Evolutionary conservation across 495 filamentous ascomycete genomes (phyloP), one percentile per base, ranked within the genome.

Genomic region (Trichoderma gamsii): DNA sequence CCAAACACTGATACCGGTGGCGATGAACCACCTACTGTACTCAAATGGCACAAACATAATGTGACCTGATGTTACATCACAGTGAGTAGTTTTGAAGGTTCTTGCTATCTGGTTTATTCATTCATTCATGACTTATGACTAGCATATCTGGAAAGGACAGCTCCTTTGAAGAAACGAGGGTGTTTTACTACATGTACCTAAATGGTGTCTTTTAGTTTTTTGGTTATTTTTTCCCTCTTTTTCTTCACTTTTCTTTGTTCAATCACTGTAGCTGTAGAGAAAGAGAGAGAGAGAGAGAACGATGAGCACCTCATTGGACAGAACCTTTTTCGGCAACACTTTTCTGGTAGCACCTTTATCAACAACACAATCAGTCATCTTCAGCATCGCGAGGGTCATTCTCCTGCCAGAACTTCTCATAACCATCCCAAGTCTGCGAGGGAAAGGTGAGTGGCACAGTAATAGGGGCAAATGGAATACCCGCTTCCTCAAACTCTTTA

Each of bases 321-420:
- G 4, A 29, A 29, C 29, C 4, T 29, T 29, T 29, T 29, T 4
- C 4, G 29, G 29, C 29, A 38, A 38, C 35, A 38, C 4, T 5
- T 6, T 38, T 7, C 35, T 38, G 35, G 7, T 7, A 38, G 7
- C 35, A 38, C 35, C 35, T 38, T 38, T 38, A 38, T 9, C 35
- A 7, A 38, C 8, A 38, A 9, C 35, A 7, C 35, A 38, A 18
- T 61, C 56, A 61, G 23, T 61, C 56, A 61, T 61, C 56, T 18
- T 61, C 56, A 15, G 56, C 56, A 61, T 61, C 56, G 1, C 56
- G 56, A 15, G 56, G 56, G 8, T 61, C 56, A 61, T 61, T 25
- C 11, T 27, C 25, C 56, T 32, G 32, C 56, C 56, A 61, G 6
- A 29, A 61, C 56, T 61, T 61, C 12, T 61, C 56, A 29, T 61